These are phyloP conservation scores for Styphnolobium japonicum DNA, from an alignment of 306 rosid species.

Conservation along the genomic window DNA sequence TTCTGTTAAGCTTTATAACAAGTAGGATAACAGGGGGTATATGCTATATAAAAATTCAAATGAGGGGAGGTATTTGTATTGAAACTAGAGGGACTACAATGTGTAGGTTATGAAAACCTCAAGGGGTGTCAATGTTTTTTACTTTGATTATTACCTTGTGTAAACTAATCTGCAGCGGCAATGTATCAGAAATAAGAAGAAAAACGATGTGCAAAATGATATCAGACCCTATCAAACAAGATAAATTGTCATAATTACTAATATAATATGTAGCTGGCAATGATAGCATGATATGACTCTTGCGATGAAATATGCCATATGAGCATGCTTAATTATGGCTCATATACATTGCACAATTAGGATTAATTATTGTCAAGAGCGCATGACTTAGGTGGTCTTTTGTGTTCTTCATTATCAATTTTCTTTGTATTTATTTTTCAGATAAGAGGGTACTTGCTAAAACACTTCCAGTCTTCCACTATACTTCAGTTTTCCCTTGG, in stretches of 20 bases:
- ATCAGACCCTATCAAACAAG: not conserved
- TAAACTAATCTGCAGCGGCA: slow-evolving; percentile 3
- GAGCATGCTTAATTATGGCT: not conserved
- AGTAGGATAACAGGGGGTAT: too few relatives aligned
- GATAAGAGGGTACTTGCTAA: not conserved
- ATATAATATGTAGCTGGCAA: not conserved
- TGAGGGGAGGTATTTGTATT: too few relatives aligned
- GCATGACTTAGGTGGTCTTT: not conserved
- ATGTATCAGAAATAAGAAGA: not conserved
- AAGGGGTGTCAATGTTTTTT: too few relatives aligned
- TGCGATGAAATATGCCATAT: not conserved
- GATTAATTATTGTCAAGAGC: not conserved
- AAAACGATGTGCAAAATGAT: not conserved
- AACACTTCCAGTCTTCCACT: not conserved
- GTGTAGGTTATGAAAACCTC: too few relatives aligned
- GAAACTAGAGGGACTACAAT: too few relatives aligned
- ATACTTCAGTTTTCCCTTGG: not conserved
- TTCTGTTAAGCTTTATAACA: too few relatives aligned
- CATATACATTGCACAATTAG: not conserved
- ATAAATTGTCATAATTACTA: not conserved
- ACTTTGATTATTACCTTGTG: not conserved
- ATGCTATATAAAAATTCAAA: too few relatives aligned
- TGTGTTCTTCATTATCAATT: not conserved
- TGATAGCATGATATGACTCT: not conserved
- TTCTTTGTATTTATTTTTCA: not conserved